Evolutionary conservation across 108 stramenopile genomes (phyloP).

Genomic region (Epipyxis sp.): DNA sequence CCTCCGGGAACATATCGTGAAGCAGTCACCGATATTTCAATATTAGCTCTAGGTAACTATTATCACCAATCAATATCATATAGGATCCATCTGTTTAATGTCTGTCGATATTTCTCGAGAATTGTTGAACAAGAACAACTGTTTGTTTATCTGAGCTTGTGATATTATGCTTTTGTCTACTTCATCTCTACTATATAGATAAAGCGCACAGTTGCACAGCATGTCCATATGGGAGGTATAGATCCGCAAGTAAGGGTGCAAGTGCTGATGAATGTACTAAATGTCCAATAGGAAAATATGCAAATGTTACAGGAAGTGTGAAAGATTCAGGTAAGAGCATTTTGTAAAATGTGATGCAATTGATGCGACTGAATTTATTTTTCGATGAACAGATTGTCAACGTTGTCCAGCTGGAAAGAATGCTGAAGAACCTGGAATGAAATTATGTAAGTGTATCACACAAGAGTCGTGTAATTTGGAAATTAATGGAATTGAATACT

Average conservation of each 20-base stretch:
- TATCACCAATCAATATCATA: too few species aligned
- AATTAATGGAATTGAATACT: slow-evolving; percentile 1
- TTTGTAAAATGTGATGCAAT: background rate
- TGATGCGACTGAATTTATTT: background rate
- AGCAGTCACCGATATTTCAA: slow-evolving; percentile 4
- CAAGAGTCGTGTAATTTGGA: background rate
- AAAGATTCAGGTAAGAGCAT: background rate
- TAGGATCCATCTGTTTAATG: too few species aligned
- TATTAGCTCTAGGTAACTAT: background rate
- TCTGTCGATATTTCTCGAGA: too few species aligned
- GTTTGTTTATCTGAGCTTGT: too few species aligned
- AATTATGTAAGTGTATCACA: slow-evolving; percentile 6
- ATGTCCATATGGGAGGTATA: slow-evolving; percentile 57
- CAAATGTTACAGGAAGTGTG: slow-evolving; percentile 29
- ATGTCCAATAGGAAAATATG: slow-evolving; percentile 56
- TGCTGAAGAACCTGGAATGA: slow-evolving; percentile 25
- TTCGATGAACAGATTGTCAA: slow-evolving; percentile 1
- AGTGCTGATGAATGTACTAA: slow-evolving; percentile 40
- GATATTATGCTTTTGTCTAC: too few species aligned
- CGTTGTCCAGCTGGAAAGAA: slow-evolving; percentile 14
- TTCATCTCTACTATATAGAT: too few species aligned
- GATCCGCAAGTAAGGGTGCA: slow-evolving; percentile 52
- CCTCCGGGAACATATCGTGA: slow-evolving; percentile 62
- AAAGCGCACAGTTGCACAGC: slow-evolving; percentile 48
- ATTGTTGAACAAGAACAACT: too few species aligned